phyloP scores from a whole-genome alignment of 495 filamentous ascomycete genomes.

The Parachaetomium inaequale region DNA sequence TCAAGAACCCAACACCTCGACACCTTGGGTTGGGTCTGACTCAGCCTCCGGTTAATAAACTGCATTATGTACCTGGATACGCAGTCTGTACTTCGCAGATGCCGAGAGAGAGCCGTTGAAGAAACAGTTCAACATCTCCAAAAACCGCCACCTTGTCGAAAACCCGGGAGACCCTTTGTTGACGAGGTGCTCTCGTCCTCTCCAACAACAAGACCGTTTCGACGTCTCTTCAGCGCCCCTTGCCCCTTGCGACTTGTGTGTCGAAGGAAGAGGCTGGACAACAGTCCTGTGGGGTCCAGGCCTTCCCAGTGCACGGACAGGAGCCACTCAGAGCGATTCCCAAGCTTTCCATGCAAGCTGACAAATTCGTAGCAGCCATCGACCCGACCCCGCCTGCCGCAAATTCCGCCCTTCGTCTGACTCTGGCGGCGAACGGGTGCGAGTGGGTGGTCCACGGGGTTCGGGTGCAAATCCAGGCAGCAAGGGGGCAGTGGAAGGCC shows the following conservation, averaged over 20 bases:
- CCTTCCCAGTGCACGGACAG: neutral
- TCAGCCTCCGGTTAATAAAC: neutral
- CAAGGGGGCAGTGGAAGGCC: conserved; percentile 7
- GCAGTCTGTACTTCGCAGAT: too few species aligned
- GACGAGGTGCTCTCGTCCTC: too few species aligned
- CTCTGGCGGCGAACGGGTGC: neutral
- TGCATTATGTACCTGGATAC: too few species aligned
- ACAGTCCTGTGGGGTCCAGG: neutral
- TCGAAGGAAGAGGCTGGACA: neutral
- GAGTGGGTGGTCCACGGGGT: too few species aligned
- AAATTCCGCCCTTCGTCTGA: conserved; percentile 13
- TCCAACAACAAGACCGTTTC: too few species aligned
- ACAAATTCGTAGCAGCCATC: conserved; percentile 19
- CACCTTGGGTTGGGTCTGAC: neutral
- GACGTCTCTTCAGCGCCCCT: too few species aligned
- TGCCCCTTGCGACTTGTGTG: neutral
- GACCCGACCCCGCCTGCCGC: neutral
- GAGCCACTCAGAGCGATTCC: conserved; percentile 10
- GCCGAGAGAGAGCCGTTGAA: too few species aligned
- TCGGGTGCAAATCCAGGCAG: conserved; percentile 16
- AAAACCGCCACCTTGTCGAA: too few species aligned
- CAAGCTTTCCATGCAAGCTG: conserved; percentile 14
- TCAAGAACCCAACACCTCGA: too few species aligned
- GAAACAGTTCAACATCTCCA: too few species aligned
- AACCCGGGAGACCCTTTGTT: too few species aligned